Base-by-base conservation (phyloP, 345 rosid genomes). In the Crucihimalaya himalaica region DNA sequence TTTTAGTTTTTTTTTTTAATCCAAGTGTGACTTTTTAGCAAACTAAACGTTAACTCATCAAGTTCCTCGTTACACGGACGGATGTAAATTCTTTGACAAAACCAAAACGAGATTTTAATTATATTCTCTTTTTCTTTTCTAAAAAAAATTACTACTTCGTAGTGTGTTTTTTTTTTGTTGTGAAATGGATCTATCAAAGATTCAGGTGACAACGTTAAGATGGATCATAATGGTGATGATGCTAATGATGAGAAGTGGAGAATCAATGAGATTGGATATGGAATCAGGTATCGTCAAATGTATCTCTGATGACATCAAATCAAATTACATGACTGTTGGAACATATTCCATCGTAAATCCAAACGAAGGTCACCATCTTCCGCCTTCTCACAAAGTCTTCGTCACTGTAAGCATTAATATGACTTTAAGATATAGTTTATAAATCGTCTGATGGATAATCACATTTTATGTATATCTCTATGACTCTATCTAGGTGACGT, bases 291-390 rank as follows among this genome's bases (percentile, higher is more conserved):
- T 9, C 8, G 80, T 84, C 3, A 89, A 88, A 69, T 93, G 98
- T 86, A 84, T 93, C 75, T 78, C 92, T 4, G 98, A 93, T 75
- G 97, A 93, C 53, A 86, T 93, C 50, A 93, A 81, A 76, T 29
- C 52, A 51, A 79, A 86, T 53, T 74, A 86, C n/a, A 77, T 91
- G 87, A 81, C 80, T 9, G 92, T 91, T 4, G 96, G 89, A 32
- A 85, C 76, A 63, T 91, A 89, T 80, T 58, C 20, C 74, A 64
- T 86, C 62, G 80, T 87, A 55, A 93, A 86, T 75, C 87, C 85
- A 2, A 68, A 79, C 25, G 92, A 83, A 12, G 88, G 76, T 35
- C 48, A 58, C 16, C 88, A 88, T 64, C 73, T 89, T 46, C 91
- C 96, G 0, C 79, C 86, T 61, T 52, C 81, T 58, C 88, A 85